A percentile compares a stretch with the other conserved stretches of the same genome.
These are phyloP conservation scores for Thoreauomyces humboldtii DNA, from an alignment of 192 early-diverging fungal genomes.

Conservation along the genomic window DNA sequence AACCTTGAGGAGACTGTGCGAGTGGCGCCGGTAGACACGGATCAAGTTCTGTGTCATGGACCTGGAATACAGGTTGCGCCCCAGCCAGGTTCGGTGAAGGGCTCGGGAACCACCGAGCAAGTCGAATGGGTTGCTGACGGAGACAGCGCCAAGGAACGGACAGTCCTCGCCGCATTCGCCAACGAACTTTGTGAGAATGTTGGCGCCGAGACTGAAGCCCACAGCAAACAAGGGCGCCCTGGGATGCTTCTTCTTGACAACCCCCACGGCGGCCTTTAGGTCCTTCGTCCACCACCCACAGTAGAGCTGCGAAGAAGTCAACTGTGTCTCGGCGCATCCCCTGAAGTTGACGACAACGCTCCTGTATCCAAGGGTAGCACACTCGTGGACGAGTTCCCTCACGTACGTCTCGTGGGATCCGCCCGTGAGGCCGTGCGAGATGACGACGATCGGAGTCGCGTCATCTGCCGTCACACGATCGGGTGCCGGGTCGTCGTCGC, in stretches of 20 bases:
- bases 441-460: slow-evolving; percentile 72
- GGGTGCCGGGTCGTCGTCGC: slow-evolving; percentile 30
- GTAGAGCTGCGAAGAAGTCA: slow-evolving; percentile 79
- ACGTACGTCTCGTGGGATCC: slow-evolving; percentile 91
- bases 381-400: slow-evolving; percentile 56
- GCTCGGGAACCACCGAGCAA: slow-evolving; percentile 52
- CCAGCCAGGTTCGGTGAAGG: slow-evolving; percentile 54
- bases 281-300: slow-evolving; percentile 82
- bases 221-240: slow-evolving; percentile 70
- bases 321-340: slow-evolving; percentile 79
- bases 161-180: slow-evolving; percentile 79
- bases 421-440: slow-evolving; percentile 90
- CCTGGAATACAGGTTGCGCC: slow-evolving; percentile 55
- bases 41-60: slow-evolving; percentile 58
- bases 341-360: slow-evolving; percentile 86
- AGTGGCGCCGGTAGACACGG: slow-evolving; percentile 38
- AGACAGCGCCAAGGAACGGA: slow-evolving; percentile 70
- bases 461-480: slow-evolving; percentile 28
- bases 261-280: slow-evolving; percentile 54
- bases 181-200: slow-evolving; percentile 86
- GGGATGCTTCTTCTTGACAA: slow-evolving; percentile 57
- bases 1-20: slow-evolving; percentile 44
- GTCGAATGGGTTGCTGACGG: slow-evolving; percentile 87
- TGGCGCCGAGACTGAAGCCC: slow-evolving; percentile 91
- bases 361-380: slow-evolving; percentile 49